Conservation (phyloP, 2,329 filamentous ascomycete species). For the Grosmannia huntii region DNA sequence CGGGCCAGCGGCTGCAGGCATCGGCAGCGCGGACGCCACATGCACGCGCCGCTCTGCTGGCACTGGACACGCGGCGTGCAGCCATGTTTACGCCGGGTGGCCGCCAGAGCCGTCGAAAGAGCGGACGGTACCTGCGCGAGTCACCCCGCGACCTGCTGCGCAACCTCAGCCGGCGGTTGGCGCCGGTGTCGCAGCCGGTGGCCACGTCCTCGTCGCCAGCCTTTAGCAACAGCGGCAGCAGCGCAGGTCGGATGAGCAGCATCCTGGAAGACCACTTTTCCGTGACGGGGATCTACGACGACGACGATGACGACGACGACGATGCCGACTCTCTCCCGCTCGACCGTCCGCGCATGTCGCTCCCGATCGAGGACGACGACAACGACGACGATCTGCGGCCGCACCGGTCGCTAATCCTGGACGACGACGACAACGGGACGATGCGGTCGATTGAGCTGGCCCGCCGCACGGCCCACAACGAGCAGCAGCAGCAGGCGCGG, state of each 20-base stretch:
- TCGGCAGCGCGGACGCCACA: conserved; percentile 44
- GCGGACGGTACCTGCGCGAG: conserved; percentile 41
- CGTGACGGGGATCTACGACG: conserved; percentile 15
- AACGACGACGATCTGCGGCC: not conserved
- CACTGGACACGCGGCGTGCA: conserved; percentile 45
- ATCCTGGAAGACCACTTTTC: not conserved
- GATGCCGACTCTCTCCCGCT: conserved; percentile 21
- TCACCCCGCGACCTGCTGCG: conserved; percentile 41
- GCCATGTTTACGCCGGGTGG: conserved; percentile 46
- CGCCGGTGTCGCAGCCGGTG: conserved; percentile 31
- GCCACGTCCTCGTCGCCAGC: conserved; percentile 24
- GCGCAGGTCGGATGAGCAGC: not conserved
- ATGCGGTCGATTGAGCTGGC: conserved; percentile 47
- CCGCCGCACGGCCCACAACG: conserved; percentile 35
- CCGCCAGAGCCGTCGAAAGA: conserved; percentile 38
- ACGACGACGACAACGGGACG: conserved; percentile 41
- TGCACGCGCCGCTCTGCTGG: conserved; percentile 44
- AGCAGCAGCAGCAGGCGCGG: conserved; percentile 19
- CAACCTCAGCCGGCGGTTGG: conserved; percentile 40
- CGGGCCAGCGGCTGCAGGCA: conserved; percentile 27
- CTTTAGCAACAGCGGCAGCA: not conserved
- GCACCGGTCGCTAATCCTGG: conserved; percentile 43
- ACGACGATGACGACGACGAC: conserved; percentile 28
- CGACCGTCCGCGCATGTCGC: conserved; percentile 39
- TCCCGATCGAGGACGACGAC: conserved; percentile 36